A percentile compares a stretch with the other conserved stretches of the same genome.
Conservation (phyloP, 140 eudicot genomes). For the Ambrosia hybrid region DNA sequence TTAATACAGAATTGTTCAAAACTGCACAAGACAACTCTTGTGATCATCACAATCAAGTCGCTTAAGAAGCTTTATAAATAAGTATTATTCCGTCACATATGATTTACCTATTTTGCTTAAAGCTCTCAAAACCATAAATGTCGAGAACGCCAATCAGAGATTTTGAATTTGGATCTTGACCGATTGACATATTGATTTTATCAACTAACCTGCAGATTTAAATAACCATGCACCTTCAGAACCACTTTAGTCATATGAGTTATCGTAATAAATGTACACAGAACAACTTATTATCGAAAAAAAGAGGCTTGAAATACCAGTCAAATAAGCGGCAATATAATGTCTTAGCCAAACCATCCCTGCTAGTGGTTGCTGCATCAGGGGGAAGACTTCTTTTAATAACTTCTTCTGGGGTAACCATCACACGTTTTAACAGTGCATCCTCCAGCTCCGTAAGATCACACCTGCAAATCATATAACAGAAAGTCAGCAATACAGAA, state of each 20-base stretch:
- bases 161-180: slow-evolving; percentile 93
- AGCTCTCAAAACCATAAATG: slow-evolving; percentile 98
- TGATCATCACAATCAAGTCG: slow-evolving; percentile 23
- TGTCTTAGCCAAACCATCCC: slow-evolving; percentile 99
- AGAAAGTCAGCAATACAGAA: slow-evolving; percentile 17
- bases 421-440: slow-evolving; percentile 89
- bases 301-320: slow-evolving; percentile 52
- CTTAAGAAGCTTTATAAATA: not conserved
- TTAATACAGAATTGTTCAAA: slow-evolving; percentile 98
- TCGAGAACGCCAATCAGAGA: slow-evolving; percentile 96
- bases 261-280: slow-evolving; percentile 7
- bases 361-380: slow-evolving; percentile 68
- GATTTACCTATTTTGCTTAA: slow-evolving; percentile 74
- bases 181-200: slow-evolving; percentile 85
- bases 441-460: slow-evolving; percentile 72
- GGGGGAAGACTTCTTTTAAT: slow-evolving; percentile 96
- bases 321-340: slow-evolving; percentile 88
- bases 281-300: too few relatives aligned
- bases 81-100: slow-evolving; percentile 12
- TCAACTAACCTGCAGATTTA: slow-evolving; percentile 75
- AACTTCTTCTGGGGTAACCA: slow-evolving; percentile 99
- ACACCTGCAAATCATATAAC: slow-evolving; percentile 56
- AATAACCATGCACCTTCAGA: slow-evolving; percentile 22
- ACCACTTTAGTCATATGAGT: slow-evolving; percentile 18
- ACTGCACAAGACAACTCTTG: slow-evolving; percentile 53